Evolutionary conservation across 1,284 basidiomycete genomes (phyloP).

Genomic region (Ceratorhiza oryzae-sativae): DNA sequence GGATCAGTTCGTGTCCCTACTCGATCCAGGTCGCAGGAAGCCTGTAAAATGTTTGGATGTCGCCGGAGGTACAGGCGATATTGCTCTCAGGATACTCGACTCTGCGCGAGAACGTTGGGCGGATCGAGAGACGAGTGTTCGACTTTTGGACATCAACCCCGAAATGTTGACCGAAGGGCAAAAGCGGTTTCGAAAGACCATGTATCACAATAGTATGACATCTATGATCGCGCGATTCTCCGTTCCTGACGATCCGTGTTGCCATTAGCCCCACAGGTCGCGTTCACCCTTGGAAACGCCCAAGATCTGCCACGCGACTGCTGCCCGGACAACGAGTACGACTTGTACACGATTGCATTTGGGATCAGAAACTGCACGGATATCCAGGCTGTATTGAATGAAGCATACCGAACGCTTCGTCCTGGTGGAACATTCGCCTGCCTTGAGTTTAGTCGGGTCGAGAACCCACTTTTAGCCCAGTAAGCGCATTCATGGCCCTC

Average conservation of each 20-base stretch:
- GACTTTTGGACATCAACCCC: conserved; percentile 93
- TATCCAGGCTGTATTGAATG: conserved; percentile 84
- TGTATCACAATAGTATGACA: conserved; percentile 92
- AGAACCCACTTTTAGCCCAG: conserved; percentile 86
- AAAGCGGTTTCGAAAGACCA: conserved; percentile 90
- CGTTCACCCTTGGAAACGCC: conserved; percentile 93
- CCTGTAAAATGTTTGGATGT: conserved; percentile 84
- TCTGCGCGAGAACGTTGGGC: conserved; percentile 87
- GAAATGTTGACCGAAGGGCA: conserved; percentile 95
- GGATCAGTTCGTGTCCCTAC: conserved; percentile 82
- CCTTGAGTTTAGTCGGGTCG: conserved; percentile 95
- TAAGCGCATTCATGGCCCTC: conserved; percentile 56
- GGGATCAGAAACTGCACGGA: conserved; percentile 98
- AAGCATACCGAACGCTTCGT: conserved; percentile 94
- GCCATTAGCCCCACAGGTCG: conserved; percentile 84
- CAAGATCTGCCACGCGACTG: conserved; percentile 74
- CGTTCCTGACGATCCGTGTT: conserved; percentile 42
- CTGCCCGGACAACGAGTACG: conserved; percentile 83
- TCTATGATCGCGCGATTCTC: conserved; percentile 2
- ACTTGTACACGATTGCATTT: conserved; percentile 98
- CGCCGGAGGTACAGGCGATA: conserved; percentile 97
- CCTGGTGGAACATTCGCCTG: conserved; percentile 96
- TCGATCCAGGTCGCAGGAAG: conserved; percentile 80
- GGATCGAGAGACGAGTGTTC: conserved; percentile 87
- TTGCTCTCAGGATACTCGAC: conserved; percentile 93